Conservation (phyloP, 2,329 filamentous ascomycete species). For the Aspergillus caelatus region DNA sequence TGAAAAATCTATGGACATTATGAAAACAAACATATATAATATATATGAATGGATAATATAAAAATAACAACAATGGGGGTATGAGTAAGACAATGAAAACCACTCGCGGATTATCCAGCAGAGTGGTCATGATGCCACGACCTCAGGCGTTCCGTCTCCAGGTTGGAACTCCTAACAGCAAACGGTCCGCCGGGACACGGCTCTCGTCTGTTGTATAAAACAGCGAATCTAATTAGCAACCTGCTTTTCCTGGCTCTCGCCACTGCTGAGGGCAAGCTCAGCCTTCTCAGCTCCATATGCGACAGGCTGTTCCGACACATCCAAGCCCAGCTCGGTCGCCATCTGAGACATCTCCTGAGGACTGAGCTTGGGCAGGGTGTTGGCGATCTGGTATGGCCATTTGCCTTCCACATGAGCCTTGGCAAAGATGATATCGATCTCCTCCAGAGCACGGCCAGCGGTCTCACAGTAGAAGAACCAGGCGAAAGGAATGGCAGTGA, state of each 20-base stretch:
- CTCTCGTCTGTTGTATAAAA: background rate
- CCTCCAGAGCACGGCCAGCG: slow-evolving; percentile 44
- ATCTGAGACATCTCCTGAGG: slow-evolving; percentile 29
- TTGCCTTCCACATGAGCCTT: slow-evolving; percentile 42
- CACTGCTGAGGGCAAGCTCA: slow-evolving; percentile 25
- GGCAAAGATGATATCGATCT: slow-evolving; percentile 44
- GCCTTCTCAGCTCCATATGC: slow-evolving; percentile 19
- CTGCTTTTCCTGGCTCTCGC: slow-evolving; percentile 15
- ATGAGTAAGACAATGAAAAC: background rate
- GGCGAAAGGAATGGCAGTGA: slow-evolving; percentile 50
- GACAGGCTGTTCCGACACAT: slow-evolving; percentile 15
- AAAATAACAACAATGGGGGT: background rate
- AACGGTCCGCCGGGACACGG: background rate
- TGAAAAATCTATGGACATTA: background rate
- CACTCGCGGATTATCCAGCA: background rate
- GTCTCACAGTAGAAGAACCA: slow-evolving; percentile 57
- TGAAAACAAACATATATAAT: background rate
- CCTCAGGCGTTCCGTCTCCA: background rate
- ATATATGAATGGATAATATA: background rate
- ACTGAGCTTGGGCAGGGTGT: slow-evolving; percentile 33
- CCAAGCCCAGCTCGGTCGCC: slow-evolving; percentile 28
- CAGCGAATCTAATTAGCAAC: background rate
- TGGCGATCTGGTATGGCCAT: slow-evolving; percentile 29
- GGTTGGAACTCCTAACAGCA: background rate
- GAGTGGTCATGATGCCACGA: background rate